Conservation (phyloP, 2,329 filamentous ascomycete genomes). For the Teratosphaeriaceae sp. region DNA sequence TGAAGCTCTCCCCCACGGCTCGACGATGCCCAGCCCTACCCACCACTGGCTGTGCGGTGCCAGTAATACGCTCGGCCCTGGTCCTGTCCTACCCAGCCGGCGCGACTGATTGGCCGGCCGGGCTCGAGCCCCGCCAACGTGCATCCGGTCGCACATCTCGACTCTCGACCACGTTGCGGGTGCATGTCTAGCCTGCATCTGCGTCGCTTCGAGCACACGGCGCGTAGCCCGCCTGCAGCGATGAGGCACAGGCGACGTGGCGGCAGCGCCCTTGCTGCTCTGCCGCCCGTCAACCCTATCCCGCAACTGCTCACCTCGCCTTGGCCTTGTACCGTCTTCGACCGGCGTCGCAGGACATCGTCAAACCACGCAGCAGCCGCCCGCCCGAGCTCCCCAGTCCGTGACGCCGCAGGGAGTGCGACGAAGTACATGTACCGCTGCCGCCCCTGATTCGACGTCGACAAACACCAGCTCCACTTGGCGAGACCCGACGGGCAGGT, state of each 20-base stretch:
- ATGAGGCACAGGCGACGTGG: background rate
- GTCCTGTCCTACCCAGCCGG: too few relatives aligned
- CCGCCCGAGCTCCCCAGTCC: background rate
- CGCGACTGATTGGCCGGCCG: background rate
- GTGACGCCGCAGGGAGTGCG: background rate
- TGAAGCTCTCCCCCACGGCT: too few relatives aligned
- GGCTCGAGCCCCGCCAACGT: background rate
- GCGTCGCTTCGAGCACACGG: background rate
- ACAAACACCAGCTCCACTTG: background rate
- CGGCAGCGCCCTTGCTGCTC: background rate
- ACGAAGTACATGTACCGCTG: background rate
- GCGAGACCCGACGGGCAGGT: constrained; percentile 2
- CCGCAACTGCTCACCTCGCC: background rate
- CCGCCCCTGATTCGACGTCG: background rate
- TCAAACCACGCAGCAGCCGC: background rate
- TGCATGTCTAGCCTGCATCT: background rate
- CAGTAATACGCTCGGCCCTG: too few relatives aligned
- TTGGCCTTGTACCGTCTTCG: too few relatives aligned
- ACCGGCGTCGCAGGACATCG: too few relatives aligned
- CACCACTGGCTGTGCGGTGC: too few relatives aligned
- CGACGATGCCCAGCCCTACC: too few relatives aligned
- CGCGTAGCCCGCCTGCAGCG: background rate
- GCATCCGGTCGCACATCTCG: background rate
- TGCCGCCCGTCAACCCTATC: background rate
- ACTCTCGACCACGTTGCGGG: background rate